Evolutionary conservation across 2,329 filamentous ascomycete species (phyloP), one percentile per base, ranked within the genome.

Genomic region (Xylariaceae sp.): DNA sequence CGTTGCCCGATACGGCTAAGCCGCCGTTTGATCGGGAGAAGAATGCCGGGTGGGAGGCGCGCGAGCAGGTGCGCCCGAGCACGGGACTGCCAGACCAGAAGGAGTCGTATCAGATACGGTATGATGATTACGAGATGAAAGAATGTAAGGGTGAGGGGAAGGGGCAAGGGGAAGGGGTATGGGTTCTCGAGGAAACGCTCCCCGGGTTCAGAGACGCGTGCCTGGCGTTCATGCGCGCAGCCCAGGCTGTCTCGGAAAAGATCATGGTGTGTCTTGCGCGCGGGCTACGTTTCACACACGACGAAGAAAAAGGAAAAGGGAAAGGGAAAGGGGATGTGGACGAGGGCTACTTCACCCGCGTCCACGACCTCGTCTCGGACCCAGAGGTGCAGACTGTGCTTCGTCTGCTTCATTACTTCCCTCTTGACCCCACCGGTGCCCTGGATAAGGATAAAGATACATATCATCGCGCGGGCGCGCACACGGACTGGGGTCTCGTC

Each of bases 71-170:
- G 30, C 68, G 76, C 9, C 76, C 76, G 1, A 78, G 72, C 3
- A 81, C 77, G 0, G 76, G 77, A 9, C 62, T 64, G 2, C 65
- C 71, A 1, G 77, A 82, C 55, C 68, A 66, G 34, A 81, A 81
- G 50, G 77, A 81, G 56, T 76, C 70, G 9, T 78, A 80, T 52
- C 76, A 81, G 54, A 62, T 81, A 56, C 76, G 81, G 51, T 79
- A 76, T 45, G 74, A 76, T n/a, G 61, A n/a, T n/a, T n/a, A 63
- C 34, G 68, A 67, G 40, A 73, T 76, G 67, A 55, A 66, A 9
- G 67, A 64, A 6, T 7, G 21, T n/a, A n/a, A n/a, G n/a, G n/a
- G n/a, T n/a, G n/a, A n/a, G n/a, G n/a, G n/a, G n/a, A n/a, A n/a
- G n/a, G n/a, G n/a, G n/a, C n/a, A n/a, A n/a, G n/a, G n/a, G n/a